A percentile compares a stretch with the other conserved stretches of the same genome.
These are phyloP conservation scores for Adansonia rubrostipa DNA, from an alignment of 441 rosid species.

Conservation along the genomic window DNA sequence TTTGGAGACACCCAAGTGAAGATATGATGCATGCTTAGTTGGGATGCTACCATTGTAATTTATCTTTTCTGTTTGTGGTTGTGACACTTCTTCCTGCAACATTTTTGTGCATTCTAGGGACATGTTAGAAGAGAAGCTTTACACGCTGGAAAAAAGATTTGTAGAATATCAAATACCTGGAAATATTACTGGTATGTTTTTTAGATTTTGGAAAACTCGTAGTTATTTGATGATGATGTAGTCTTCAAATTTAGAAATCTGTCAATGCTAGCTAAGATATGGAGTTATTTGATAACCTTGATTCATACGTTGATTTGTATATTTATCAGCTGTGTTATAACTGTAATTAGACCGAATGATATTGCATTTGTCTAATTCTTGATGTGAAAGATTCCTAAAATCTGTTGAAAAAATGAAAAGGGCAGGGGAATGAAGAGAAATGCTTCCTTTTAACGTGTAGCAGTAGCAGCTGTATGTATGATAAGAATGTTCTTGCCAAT, in stretches of 20 bases:
- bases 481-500: background rate
- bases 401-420: background rate
- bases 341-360: background rate
- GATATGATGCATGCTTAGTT: background rate
- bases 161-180: constrained; percentile 5
- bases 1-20: background rate
- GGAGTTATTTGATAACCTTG: background rate
- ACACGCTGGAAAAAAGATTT: background rate
- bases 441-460: background rate
- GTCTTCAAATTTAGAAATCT: background rate
- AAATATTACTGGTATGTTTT: background rate
- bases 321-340: background rate
- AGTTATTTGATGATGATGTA: constrained; percentile 3
- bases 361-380: background rate
- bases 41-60: background rate
- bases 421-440: background rate
- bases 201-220: background rate
- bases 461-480: background rate
- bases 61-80: background rate
- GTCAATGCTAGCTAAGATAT: background rate
- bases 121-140: background rate
- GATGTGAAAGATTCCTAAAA: background rate
- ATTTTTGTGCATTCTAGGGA: background rate
- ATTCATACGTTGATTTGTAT: background rate
- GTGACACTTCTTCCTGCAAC: background rate